phyloP scores from a whole-genome alignment of 2,329 filamentous ascomycete genomes.

The Orbilia javanica region DNA sequence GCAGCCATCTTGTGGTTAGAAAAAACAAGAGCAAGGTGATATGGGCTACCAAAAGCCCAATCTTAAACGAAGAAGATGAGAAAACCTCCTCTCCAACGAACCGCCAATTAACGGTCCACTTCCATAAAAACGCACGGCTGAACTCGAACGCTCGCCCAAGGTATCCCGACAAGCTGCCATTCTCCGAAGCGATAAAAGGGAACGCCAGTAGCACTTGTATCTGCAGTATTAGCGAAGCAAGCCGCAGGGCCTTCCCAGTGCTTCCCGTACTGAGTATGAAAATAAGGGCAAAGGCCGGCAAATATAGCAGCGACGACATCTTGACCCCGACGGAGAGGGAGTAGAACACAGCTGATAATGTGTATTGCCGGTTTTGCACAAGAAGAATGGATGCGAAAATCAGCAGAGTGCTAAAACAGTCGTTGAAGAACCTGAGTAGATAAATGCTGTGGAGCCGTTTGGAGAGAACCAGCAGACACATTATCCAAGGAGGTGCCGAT shows the following conservation, averaged over 20 bases:
- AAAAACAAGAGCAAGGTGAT: constrained; percentile 76
- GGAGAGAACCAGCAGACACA: constrained; percentile 85
- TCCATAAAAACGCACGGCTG: constrained; percentile 89
- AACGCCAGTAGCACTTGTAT: constrained; percentile 77
- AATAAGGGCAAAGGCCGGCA: constrained; percentile 83
- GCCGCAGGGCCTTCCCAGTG: constrained; percentile 74
- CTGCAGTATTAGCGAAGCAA: constrained; percentile 79
- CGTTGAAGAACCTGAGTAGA: constrained; percentile 92
- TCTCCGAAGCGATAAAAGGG: constrained; percentile 76
- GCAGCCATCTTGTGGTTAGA: constrained; percentile 77
- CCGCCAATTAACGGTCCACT: constrained; percentile 99
- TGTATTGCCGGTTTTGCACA: constrained; percentile 81
- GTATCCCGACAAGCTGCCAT: constrained; percentile 75
- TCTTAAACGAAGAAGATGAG: constrained; percentile 77
- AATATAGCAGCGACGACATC: constrained; percentile 87
- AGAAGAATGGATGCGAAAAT: constrained; percentile 84
- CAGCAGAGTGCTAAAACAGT: constrained; percentile 86
- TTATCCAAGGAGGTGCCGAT: constrained; percentile 84
- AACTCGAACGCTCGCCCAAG: constrained; percentile 88
- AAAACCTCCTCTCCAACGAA: constrained; percentile 89
- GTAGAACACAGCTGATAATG: constrained; percentile 78
- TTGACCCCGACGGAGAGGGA: constrained; percentile 88
- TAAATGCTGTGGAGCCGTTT: constrained; percentile 96
- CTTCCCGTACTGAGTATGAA: constrained; percentile 78
- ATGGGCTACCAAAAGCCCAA: constrained; percentile 76